A percentile compares a stretch with the other conserved stretches of the same genome.
Evolutionary conservation across 2,329 filamentous ascomycete genomes (phyloP).

Genomic region (Rosellinia necatrix): DNA sequence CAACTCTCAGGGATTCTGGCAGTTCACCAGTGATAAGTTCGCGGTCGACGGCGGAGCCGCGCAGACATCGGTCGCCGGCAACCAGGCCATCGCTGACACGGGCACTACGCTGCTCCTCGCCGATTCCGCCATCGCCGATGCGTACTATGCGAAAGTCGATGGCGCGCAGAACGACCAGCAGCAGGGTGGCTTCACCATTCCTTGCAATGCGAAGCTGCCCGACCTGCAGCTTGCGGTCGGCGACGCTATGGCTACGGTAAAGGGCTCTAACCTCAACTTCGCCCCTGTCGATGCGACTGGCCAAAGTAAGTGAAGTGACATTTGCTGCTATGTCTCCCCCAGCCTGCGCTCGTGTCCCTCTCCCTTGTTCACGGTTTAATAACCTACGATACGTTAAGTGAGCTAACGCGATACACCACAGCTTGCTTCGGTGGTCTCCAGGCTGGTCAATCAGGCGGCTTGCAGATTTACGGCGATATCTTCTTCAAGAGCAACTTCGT

Average conservation of each 20-base stretch:
- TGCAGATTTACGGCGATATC: slow-evolving; percentile 68
- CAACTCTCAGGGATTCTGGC: slow-evolving; percentile 45
- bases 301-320: slow-evolving; percentile 51
- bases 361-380: no score
- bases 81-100: slow-evolving; percentile 59
- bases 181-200: slow-evolving; percentile 52
- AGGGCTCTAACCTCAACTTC: slow-evolving; percentile 59
- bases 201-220: slow-evolving; percentile 52
- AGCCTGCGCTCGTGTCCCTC: no score
- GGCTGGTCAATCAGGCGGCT: slow-evolving; percentile 52
- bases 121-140: slow-evolving; percentile 54
- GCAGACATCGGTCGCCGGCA: slow-evolving; percentile 43
- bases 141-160: slow-evolving; percentile 53
- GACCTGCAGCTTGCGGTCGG: slow-evolving; percentile 62
- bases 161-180: slow-evolving; percentile 47
- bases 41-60: slow-evolving; percentile 37
- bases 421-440: slow-evolving; percentile 73
- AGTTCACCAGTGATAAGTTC: slow-evolving; percentile 43
- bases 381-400: no score
- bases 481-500: slow-evolving; percentile 67
- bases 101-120: slow-evolving; percentile 69
- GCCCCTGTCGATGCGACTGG: slow-evolving; percentile 48
- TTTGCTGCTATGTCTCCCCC: not conserved
- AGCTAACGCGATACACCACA: slow-evolving; percentile 29
- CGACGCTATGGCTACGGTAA: slow-evolving; percentile 58